Percentiles rank a stretch among this genome's conserved stretches.
Conservation (phyloP, 2,329 filamentous ascomycete species). For the Xylaria hypoxylon region DNA sequence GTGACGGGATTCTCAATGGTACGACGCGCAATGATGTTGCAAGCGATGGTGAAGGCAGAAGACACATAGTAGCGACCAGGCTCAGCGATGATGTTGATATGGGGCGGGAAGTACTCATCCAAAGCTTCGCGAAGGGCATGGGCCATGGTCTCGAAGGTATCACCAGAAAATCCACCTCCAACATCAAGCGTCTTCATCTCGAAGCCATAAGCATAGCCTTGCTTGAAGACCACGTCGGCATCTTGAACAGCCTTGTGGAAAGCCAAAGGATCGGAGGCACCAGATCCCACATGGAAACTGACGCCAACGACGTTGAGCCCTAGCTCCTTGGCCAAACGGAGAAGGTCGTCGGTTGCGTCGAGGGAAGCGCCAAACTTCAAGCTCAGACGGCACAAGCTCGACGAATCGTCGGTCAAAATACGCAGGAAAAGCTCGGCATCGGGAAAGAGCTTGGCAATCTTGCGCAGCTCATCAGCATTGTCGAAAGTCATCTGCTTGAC, state of each 20-base stretch:
- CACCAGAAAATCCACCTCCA: constrained; percentile 90
- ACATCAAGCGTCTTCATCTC: constrained; percentile 90
- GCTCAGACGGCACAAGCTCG: constrained; percentile 92
- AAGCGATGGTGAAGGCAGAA: constrained; percentile 91
- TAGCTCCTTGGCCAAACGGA: constrained; percentile 82
- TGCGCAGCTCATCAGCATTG: constrained; percentile 97
- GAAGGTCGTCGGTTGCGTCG: constrained; percentile 80
- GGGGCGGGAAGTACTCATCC: constrained; percentile 86
- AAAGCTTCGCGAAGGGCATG: constrained; percentile 81
- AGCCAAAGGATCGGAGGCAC: constrained; percentile 90
- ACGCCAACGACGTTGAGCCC: constrained; percentile 93
- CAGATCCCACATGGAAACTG: constrained; percentile 97
- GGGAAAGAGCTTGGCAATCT: constrained; percentile 93
- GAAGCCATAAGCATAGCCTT: constrained; percentile 81
- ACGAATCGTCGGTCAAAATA: constrained; percentile 96
- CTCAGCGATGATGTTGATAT: constrained; percentile 89
- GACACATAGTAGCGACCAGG: constrained; percentile 97
- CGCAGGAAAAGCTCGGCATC: constrained; percentile 91
- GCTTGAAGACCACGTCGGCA: constrained; percentile 88
- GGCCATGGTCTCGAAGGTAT: constrained; percentile 93
- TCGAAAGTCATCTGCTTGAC: constrained; percentile 99
- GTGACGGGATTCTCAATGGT: constrained; percentile 79
- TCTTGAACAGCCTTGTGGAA: constrained; percentile 93
- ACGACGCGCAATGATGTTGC: constrained; percentile 94
- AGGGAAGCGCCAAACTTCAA: constrained; percentile 96